These are phyloP conservation scores for Pichia nakasei DNA, from an alignment of 805 yeast genomes.

Conservation along the genomic window DNA sequence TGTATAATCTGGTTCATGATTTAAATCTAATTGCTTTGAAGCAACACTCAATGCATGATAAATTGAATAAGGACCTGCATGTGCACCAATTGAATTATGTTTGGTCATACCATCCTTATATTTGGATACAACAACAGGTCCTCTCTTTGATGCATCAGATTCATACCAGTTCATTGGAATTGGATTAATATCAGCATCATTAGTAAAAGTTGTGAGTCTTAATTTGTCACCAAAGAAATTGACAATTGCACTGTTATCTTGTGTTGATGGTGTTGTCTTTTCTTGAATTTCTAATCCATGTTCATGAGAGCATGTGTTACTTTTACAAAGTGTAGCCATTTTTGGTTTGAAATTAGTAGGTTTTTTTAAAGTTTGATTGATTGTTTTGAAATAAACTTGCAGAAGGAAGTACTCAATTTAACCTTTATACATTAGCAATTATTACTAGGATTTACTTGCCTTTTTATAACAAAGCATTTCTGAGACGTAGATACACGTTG, in stretches of 20 bases:
- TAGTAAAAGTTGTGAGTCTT: conserved; percentile 44
- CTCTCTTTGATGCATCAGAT: conserved; percentile 38
- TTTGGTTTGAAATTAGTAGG: neutral
- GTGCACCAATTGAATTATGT: conserved; percentile 60
- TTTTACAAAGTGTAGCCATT: neutral
- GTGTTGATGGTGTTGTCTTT: neutral
- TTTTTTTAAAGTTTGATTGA: no score
- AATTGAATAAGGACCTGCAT: conserved; percentile 53
- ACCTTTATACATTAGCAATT: no score
- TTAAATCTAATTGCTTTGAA: conserved; percentile 44
- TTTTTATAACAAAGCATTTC: no score
- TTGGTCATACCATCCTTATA: conserved; percentile 37
- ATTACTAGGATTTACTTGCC: no score
- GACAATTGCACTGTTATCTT: conserved; percentile 9
- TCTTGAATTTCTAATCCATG: conserved; percentile 3
- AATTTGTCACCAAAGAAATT: conserved; percentile 22
- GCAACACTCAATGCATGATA: conserved; percentile 61
- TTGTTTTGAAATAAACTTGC: no score
- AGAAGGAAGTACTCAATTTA: no score
- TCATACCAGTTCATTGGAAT: conserved; percentile 47
- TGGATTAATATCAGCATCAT: conserved; percentile 41
- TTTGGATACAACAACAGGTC: conserved; percentile 51
- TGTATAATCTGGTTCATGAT: conserved; percentile 50
- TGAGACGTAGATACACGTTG: no score
- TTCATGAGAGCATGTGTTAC: neutral